phyloP scores from a whole-genome alignment of 176 grass and related monocot species.

The Rhynchospora tenuis region DNA sequence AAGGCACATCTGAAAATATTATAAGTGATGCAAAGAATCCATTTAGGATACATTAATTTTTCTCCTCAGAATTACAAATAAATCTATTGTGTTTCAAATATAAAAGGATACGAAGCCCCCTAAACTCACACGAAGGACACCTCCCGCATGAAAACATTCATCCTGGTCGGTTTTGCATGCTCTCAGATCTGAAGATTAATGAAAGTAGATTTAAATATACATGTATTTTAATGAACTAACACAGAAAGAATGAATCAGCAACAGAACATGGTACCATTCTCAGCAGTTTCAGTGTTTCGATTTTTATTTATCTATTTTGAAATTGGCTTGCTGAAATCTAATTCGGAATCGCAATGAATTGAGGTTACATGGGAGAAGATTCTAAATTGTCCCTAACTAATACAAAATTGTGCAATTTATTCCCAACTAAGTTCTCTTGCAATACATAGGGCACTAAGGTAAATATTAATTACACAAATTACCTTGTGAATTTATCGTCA shows the following conservation, averaged over 20 bases:
- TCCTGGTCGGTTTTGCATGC: conserved; percentile 52
- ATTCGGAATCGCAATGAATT: background rate
- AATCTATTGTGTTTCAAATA: background rate
- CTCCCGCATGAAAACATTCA: conserved; percentile 64
- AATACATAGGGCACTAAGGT: background rate
- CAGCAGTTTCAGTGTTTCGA: background rate
- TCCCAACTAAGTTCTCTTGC: background rate
- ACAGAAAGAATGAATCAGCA: background rate
- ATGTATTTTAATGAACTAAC: background rate
- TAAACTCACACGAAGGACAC: conserved; percentile 77
- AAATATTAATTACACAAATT: background rate
- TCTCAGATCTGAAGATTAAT: conserved; percentile 49
- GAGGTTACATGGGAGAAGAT: background rate
- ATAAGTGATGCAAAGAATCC: background rate
- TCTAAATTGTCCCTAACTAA: background rate
- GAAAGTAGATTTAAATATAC: background rate
- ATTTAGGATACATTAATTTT: background rate
- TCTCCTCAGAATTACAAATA: background rate
- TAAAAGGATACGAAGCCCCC: conserved; percentile 82
- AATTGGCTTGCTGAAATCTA: background rate
- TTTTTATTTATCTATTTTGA: background rate
- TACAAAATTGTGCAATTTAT: background rate
- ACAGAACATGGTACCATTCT: background rate
- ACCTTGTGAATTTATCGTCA: background rate
- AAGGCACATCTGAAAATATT: background rate